A percentile compares a stretch with the other conserved stretches of the same genome.
phyloP scores from a whole-genome alignment of 2,329 filamentous ascomycete genomes.

The Sarocladiaceae sp. region DNA sequence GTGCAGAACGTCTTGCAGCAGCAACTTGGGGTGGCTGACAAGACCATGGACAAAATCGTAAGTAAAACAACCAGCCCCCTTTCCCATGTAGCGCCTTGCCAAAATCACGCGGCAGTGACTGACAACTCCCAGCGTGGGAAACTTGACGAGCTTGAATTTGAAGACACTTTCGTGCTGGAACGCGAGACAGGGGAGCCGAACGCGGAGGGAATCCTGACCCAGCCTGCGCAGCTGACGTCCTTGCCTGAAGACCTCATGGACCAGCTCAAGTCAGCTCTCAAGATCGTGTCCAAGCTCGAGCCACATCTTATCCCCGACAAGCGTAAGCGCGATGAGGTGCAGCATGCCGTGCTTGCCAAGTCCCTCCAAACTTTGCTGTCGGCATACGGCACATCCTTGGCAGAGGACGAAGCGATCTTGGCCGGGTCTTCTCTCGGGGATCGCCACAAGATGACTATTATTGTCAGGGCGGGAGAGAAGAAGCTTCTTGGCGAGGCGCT shows the following conservation, averaged over 20 bases:
- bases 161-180: slow-evolving; percentile 68
- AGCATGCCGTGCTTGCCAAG: slow-evolving; percentile 31
- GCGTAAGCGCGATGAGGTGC: slow-evolving; percentile 40
- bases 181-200: slow-evolving; percentile 46
- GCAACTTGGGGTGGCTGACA: slow-evolving; percentile 29
- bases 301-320: slow-evolving; percentile 40
- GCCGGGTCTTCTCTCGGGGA: slow-evolving; percentile 20
- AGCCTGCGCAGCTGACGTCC: slow-evolving; percentile 28
- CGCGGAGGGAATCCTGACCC: slow-evolving; percentile 37
- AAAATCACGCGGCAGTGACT: neutral
- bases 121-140: slow-evolving; percentile 15
- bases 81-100: neutral
- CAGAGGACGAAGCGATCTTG: slow-evolving; percentile 34
- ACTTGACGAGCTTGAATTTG: slow-evolving; percentile 49
- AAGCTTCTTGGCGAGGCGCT: slow-evolving; percentile 53
- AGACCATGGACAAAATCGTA: slow-evolving; percentile 32
- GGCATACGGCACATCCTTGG: slow-evolving; percentile 36
- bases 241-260: slow-evolving; percentile 46
- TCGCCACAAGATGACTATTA: slow-evolving; percentile 53
- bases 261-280: slow-evolving; percentile 45
- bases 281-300: slow-evolving; percentile 39
- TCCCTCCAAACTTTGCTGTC: slow-evolving; percentile 31
- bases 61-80: neutral
- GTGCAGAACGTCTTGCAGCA: slow-evolving; percentile 42
- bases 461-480: slow-evolving; percentile 68